Percentiles rank a stretch among this genome's conserved stretches.
Evolutionary conservation across 495 filamentous ascomycete species (phyloP).

Genomic region (Talaromyces adpressus): DNA sequence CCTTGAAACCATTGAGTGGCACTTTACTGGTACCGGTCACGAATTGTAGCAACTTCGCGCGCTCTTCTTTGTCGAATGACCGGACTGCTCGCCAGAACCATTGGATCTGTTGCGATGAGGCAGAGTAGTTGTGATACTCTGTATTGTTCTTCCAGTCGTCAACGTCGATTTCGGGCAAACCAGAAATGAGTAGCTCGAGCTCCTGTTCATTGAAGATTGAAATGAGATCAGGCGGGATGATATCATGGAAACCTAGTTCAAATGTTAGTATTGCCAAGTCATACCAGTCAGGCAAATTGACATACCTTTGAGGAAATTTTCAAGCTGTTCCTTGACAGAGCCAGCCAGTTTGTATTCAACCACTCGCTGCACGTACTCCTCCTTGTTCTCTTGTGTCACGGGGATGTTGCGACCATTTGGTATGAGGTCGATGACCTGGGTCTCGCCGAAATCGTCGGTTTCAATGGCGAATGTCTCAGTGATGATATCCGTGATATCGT

Average conservation of each 20-base stretch:
- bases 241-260: constrained; percentile 83
- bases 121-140: constrained; percentile 96
- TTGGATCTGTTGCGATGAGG: constrained; percentile 92
- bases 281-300: constrained; percentile 4
- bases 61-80: constrained; percentile 98
- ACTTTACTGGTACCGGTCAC: constrained; percentile 98
- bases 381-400: constrained; percentile 97
- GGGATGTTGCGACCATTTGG: constrained; percentile 83
- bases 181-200: constrained; percentile 92
- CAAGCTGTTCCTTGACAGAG: constrained; percentile 88
- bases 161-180: constrained; percentile 92
- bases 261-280: constrained; percentile 15
- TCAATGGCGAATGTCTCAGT: constrained; percentile 95
- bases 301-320: constrained; percentile 87
- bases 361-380: constrained; percentile 88
- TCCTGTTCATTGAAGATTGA: constrained; percentile 99
- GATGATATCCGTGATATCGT: constrained; percentile 98
- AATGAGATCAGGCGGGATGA: constrained; percentile 89
- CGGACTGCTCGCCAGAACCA: constrained; percentile 99
- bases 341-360: constrained; percentile 90
- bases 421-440: constrained; percentile 78
- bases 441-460: constrained; percentile 86
- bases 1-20: constrained; percentile 96
- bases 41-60: constrained; percentile 94
- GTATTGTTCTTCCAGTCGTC: constrained; percentile 99